Percentiles rank a stretch among this genome's conserved stretches.
Evolutionary conservation across 2,329 filamentous ascomycete species (phyloP).

Genomic region (Calonectria hongkongensis): DNA sequence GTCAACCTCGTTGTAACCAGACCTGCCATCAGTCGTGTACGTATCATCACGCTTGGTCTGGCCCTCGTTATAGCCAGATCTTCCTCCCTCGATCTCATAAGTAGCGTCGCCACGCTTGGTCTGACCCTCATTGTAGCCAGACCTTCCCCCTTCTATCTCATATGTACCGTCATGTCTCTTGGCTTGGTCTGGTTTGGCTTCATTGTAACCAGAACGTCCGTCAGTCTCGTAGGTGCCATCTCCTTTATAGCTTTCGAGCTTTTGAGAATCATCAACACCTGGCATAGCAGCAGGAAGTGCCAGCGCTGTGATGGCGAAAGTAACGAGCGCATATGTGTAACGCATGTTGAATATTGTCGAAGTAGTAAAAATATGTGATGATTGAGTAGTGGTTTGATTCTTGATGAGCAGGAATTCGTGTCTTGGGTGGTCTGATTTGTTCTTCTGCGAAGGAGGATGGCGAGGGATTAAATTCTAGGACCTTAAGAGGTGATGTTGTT

Average conservation of each 20-base stretch:
- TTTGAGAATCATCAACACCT: no score
- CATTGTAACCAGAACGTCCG: constrained; percentile 7
- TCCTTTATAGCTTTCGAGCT: neutral
- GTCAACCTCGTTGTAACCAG: constrained; percentile 3
- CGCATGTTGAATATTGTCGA: neutral
- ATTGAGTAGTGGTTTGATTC: neutral
- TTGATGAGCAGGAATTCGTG: no score
- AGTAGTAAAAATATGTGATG: no score
- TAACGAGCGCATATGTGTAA: neutral
- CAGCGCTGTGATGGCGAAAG: neutral
- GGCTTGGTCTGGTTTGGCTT: neutral
- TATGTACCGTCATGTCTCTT: neutral
- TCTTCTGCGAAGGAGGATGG: neutral
- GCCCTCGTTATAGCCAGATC: no score
- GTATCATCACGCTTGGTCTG: no score
- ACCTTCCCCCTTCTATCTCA: neutral
- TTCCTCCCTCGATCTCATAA: no score
- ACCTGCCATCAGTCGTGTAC: no score
- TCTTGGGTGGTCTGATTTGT: neutral
- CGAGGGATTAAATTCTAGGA: constrained; percentile 8
- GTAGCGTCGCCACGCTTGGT: no score
- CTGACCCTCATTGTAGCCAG: neutral
- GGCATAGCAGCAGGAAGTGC: neutral
- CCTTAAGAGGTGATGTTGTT: neutral
- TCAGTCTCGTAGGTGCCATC: neutral